phyloP scores from a whole-genome alignment of 2,329 filamentous ascomycete genomes.

The Achaetomium macrosporum region DNA sequence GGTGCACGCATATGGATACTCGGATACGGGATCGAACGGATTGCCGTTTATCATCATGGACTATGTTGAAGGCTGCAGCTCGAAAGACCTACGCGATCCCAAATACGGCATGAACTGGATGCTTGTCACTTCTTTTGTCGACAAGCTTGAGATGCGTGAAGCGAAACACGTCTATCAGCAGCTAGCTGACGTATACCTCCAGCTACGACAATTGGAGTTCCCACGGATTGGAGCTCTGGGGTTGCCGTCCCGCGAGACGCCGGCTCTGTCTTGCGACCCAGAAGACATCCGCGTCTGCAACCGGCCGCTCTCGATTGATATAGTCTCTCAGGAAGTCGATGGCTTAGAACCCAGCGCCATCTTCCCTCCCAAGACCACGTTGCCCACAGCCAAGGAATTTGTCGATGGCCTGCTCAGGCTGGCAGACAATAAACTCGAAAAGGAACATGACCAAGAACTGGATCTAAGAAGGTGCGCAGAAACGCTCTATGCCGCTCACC shows the following conservation, averaged over 20 bases:
- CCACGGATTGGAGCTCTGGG: not conserved
- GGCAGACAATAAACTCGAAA: not conserved
- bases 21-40: not conserved
- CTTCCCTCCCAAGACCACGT: not conserved
- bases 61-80: not conserved
- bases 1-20: not conserved
- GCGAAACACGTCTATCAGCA: not conserved
- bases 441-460: not conserved
- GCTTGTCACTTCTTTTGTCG: no score
- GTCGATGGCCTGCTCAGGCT: not conserved
- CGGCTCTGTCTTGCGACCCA: not conserved
- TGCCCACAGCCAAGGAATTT: not conserved
- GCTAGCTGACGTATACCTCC: not conserved
- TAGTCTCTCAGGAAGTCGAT: not conserved
- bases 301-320: not conserved
- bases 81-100: not conserved
- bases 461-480: not conserved
- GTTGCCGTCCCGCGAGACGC: not conserved
- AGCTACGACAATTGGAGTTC: not conserved
- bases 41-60: not conserved
- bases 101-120: no score
- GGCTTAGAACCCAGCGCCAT: not conserved
- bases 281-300: not conserved
- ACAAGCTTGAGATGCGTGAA: not conserved
- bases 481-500: not conserved